These are phyloP conservation scores for Lachancea kluyveri DNA, from an alignment of 805 yeast genomes.

Conservation along the genomic window DNA sequence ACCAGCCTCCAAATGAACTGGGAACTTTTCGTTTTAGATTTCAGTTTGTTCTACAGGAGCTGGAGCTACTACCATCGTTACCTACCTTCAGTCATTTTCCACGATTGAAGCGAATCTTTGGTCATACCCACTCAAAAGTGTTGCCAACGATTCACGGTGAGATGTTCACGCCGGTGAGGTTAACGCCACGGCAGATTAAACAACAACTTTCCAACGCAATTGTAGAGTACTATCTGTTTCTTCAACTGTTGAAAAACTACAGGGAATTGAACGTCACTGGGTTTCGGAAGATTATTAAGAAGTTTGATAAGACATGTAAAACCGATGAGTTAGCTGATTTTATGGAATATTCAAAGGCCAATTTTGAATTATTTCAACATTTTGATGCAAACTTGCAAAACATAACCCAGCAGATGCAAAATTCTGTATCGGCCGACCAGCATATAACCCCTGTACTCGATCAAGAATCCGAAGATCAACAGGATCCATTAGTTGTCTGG, in stretches of 20 bases:
- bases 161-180: constrained; percentile 8
- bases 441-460: constrained; percentile 9
- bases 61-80: constrained; percentile 27
- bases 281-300: constrained; percentile 80
- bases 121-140: constrained; percentile 1
- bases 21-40: neutral
- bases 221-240: constrained; percentile 25
- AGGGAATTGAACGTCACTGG: constrained; percentile 79
- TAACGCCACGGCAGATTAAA: constrained; percentile 14
- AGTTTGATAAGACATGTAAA: constrained; percentile 62
- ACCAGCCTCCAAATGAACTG: neutral
- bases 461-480: constrained; percentile 12
- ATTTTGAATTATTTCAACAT: constrained; percentile 25
- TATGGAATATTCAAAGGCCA: constrained; percentile 22
- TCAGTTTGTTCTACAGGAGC: constrained; percentile 1
- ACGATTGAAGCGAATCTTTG: neutral
- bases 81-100: constrained; percentile 15
- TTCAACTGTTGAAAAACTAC: constrained; percentile 37
- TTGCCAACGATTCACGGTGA: constrained; percentile 8
- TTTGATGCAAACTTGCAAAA: constrained; percentile 20
- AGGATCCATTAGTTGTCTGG: constrained; percentile 28
- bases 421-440: constrained; percentile 9
- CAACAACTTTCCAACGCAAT: constrained; percentile 25
- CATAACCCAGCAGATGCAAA: constrained; percentile 22
- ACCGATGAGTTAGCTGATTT: constrained; percentile 23